These are phyloP conservation scores for Blastocystis sp. DNA, from an alignment of 352 stramenopile genomes.

Conservation along the genomic window DNA sequence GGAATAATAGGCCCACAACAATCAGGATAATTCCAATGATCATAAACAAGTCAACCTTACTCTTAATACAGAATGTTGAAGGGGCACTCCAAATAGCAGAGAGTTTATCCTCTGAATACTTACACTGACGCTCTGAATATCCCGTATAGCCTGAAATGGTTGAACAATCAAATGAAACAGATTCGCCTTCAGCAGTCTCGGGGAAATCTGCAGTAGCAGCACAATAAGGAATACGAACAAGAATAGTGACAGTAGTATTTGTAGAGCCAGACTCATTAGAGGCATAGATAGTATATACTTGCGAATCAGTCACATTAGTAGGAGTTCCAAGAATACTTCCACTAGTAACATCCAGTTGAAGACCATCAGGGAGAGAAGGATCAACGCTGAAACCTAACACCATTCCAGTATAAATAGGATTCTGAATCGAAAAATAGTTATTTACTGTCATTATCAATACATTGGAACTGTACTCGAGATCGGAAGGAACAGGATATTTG, in stretches of 20 bases:
- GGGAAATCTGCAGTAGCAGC: conserved; percentile 14
- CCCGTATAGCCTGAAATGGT: neutral
- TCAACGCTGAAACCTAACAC: neutral
- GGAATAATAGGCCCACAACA: neutral
- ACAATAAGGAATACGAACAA: neutral
- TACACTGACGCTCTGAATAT: neutral
- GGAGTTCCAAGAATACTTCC: conserved; percentile 29
- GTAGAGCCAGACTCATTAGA: neutral
- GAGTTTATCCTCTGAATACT: too few relatives aligned
- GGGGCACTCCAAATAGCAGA: neutral
- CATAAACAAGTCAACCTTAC: conserved; percentile 38
- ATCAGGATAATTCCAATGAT: conserved; percentile 33
- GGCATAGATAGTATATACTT: neutral
- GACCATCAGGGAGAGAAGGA: conserved; percentile 1
- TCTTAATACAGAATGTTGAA: conserved; percentile 8
- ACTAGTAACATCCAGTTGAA: neutral
- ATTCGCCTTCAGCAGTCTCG: neutral
- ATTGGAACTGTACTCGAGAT: neutral
- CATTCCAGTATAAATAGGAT: neutral
- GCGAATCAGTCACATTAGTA: neutral
- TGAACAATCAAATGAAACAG: neutral
- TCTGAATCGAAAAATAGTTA: neutral
- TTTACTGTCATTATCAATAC: neutral
- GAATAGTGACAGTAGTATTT: neutral
- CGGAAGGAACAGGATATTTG: neutral